Evolutionary conservation across 208 protist species (phyloP), one percentile per base, ranked within the genome.

Genomic region (Wallacemonas rigidus): DNA sequence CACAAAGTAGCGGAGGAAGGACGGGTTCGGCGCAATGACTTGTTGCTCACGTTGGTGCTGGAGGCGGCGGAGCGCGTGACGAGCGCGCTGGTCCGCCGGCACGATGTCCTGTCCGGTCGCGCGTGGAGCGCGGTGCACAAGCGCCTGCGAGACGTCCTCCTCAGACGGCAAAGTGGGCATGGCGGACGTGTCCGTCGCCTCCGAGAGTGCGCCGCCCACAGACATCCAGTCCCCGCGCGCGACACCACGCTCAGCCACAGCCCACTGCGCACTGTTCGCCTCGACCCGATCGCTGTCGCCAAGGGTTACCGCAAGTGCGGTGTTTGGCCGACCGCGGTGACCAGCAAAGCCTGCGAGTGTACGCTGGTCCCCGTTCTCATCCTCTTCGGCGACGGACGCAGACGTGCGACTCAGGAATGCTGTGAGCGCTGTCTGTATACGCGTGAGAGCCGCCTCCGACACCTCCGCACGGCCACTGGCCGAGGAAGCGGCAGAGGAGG

Each of bases 1-100:
- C 12, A 91, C 45, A 63, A 94, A 93, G 76, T 93, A 96, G 43
- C 91, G 91, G 41, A 78, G 76, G 65, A 96, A 94, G 54, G 91
- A 92, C 2, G 77, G 62, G 67, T 90, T 94, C 17, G 91, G 91
- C 7, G 80, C 73, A n/a, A 85, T 76, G 3, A 74, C 81, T 26
- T 68, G 40, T 38, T 72, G 47, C 47, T 79, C 74, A 14, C 86
- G 85, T 11, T 72, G 67, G 9, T 62, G 76, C 50, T 80, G 76
- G 43, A 95, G 71, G 1, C 77, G 67, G 26, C 67, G 79, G 7
- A 93, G 57, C 0, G 72, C 81, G 2, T 77, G 72, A 17, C 67
- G 55, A 3, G 82, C 65, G 3, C 75, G 67, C 39, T 54, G 58
- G 35, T 68, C 65, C 15, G 78, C 74, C 36, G 57, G 70, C 47